Evolutionary conservation across 2,329 filamentous ascomycete species (phyloP).

Genomic region (Fusarium clavum): DNA sequence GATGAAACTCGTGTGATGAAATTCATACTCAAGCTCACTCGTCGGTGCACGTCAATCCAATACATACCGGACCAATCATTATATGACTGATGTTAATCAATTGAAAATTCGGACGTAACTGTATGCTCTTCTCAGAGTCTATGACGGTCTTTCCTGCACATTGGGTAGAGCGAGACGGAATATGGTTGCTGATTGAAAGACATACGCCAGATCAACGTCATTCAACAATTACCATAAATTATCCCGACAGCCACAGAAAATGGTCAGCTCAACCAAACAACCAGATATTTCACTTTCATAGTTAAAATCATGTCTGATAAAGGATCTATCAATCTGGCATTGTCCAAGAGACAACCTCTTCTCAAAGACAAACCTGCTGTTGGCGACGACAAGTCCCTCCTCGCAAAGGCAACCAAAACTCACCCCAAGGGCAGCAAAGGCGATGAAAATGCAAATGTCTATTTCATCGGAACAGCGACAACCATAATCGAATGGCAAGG

Average conservation of each 20-base stretch:
- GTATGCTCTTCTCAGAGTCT: neutral
- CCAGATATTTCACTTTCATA: neutral
- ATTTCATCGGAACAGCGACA: conserved; percentile 68
- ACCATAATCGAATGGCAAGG: conserved; percentile 66
- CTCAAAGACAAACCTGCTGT: conserved; percentile 16
- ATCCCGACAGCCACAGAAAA: neutral
- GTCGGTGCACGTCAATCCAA: neutral
- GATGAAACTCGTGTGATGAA: neutral
- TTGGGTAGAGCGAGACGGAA: neutral
- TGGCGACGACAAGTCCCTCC: conserved; percentile 17
- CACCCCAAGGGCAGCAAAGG: conserved; percentile 26
- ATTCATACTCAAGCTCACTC: neutral
- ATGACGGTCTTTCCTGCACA: neutral
- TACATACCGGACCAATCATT: neutral
- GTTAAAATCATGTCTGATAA: conserved; percentile 21
- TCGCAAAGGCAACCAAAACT: conserved; percentile 24
- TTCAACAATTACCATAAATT: neutral
- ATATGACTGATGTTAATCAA: neutral
- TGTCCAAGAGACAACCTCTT: conserved; percentile 25
- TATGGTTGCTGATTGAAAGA: neutral
- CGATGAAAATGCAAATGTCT: conserved; percentile 53
- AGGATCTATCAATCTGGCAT: conserved; percentile 13
- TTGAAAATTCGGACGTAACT: neutral
- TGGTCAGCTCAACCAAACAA: neutral
- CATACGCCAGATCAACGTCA: conserved; percentile 18